Evolutionary conservation across 768 basidiomycete species (phyloP).

Genomic region (Boletellus emodensis): DNA sequence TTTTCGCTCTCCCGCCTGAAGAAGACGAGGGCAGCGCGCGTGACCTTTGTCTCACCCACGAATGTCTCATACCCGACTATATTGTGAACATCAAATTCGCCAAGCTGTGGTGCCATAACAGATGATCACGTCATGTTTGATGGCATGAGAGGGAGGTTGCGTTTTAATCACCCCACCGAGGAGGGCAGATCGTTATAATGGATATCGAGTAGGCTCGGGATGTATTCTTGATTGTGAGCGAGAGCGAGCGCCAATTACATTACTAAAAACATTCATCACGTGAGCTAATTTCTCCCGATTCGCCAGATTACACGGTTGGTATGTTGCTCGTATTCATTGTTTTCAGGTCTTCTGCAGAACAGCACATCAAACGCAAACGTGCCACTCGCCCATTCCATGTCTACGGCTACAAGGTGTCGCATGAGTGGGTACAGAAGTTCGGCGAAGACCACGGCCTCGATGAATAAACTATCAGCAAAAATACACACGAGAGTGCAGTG

Average conservation of each 20-base stretch:
- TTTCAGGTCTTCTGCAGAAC: too few relatives aligned
- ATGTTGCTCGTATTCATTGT: too few relatives aligned
- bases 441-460: background rate
- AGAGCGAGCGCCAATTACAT: too few relatives aligned
- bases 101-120: background rate
- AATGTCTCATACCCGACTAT: rapidly evolving
- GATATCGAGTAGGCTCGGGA: too few relatives aligned
- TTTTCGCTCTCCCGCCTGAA: background rate
- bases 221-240: too few relatives aligned
- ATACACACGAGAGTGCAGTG: background rate
- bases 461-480: background rate
- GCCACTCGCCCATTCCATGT: background rate
- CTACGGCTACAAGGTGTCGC: background rate
- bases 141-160: background rate
- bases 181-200: too few relatives aligned
- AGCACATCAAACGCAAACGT: too few relatives aligned
- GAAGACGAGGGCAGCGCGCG: background rate
- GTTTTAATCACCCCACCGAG: background rate
- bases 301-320: too few relatives aligned
- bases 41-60: background rate
- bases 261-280: too few relatives aligned
- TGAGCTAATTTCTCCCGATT: too few relatives aligned
- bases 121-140: too few relatives aligned
- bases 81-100: background rate
- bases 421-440: background rate